Base-by-base conservation (phyloP, 768 basidiomycete genomes). In the Daedaleopsis sinensis region DNA sequence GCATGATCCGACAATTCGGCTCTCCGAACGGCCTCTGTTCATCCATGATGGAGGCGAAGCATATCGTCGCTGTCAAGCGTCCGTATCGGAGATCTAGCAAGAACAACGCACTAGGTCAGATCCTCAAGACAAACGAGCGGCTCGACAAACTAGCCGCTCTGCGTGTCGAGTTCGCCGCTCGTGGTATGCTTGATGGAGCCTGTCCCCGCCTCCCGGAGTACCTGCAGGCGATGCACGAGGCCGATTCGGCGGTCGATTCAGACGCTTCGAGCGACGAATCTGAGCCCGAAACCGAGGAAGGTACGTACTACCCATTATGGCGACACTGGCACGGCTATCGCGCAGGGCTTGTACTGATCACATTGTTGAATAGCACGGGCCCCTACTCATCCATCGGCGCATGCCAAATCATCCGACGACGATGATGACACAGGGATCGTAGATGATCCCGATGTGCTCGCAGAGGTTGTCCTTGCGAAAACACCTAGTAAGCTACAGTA, bases 11-110 rank as follows among this genome's bases (percentile, higher is more conserved):
- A 19, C n/a, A 24, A 4, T 71, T 71, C 35, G 70, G 68, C 5
- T 56, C 70, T 2, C 70, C 66, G 0, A 67, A 69, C 52, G 68
- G 68, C 6, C 59, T 71, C 10, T 71, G 70, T 32, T 67, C 70
- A 0, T 71, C 68, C 10, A 69, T 71, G 43, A 71, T 68, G 5
- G 70, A 71, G 44, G 64, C 68, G 1, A 64, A 59, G 47, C 70
- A 71, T 27, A 71, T 71, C 39, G 62, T 49, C 35, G 68, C 70
- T 1, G 65, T 71, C 27, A 71, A 71, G 49, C 48, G 63, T 19
- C 68, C 68, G 0, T 71, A 62, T 57, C 57, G 65, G 19, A 62
- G 64, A 0, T 69, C 68, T 0, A 71, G 47, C 15, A 42, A 42
- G 39, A 42, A 51, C 42, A 47, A 68, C 11, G 59, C 67, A 11